These are phyloP conservation scores for Trematosphaeria pertusa DNA, from an alignment of 2,329 filamentous ascomycete species.

Conservation along the genomic window DNA sequence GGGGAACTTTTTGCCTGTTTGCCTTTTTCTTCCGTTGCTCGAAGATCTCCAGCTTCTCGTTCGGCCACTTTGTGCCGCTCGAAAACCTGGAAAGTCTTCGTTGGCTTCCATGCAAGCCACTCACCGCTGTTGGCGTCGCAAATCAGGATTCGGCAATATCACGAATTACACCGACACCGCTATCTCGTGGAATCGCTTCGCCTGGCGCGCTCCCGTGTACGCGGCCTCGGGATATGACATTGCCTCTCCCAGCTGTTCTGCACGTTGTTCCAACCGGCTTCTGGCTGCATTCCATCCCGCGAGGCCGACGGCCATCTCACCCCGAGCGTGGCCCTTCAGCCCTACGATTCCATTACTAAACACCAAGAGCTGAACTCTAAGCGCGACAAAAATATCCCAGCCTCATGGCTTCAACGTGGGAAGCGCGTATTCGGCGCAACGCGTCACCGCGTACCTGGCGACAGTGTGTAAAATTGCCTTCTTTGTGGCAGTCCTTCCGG, in stretches of 20 bases:
- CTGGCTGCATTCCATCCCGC: not conserved
- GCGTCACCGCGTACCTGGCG: not conserved
- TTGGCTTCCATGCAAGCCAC: slow-evolving; percentile 9
- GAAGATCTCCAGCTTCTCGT: not conserved
- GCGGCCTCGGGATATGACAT: not conserved
- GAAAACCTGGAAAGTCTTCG: not conserved
- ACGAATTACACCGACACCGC: not conserved
- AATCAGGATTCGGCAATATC: not conserved
- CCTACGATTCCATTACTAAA: not conserved
- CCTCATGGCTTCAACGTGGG: not conserved
- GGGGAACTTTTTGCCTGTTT: not conserved
- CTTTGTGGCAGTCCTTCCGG: not conserved
- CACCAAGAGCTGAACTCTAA: not conserved
- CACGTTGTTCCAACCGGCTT: not conserved
- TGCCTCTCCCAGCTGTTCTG: not conserved
- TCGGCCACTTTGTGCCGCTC: not conserved
- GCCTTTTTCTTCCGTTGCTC: slow-evolving; percentile 1
- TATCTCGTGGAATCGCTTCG: not conserved
- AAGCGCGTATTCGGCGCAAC: not conserved
- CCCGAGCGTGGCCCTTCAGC: not conserved
- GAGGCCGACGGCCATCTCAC: not conserved
- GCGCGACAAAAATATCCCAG: not conserved
- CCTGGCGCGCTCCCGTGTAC: not conserved
- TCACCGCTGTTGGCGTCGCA: not conserved
- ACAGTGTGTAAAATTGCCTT: not conserved